Percentiles rank a stretch among this genome's conserved stretches.
Conservation (phyloP, 805 yeast species). For the Metschnikowia continentalis region DNA sequence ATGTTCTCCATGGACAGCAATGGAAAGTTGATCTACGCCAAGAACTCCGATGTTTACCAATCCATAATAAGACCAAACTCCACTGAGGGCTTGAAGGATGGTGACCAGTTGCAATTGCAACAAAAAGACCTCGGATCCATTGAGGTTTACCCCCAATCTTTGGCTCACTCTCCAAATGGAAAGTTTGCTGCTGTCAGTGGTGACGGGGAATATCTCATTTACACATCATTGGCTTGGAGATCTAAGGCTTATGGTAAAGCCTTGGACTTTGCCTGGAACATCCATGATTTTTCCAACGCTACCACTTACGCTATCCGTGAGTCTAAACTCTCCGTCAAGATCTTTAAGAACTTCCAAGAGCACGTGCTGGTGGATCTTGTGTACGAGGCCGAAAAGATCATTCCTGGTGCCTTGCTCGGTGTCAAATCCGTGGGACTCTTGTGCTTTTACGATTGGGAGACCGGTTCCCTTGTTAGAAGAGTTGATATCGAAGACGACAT, state of each 20-base stretch:
- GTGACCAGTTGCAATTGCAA: slow-evolving; percentile 70
- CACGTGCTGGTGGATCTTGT: slow-evolving; percentile 60
- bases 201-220: slow-evolving; percentile 94
- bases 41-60: slow-evolving; percentile 83
- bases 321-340: slow-evolving; percentile 56
- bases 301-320: slow-evolving; percentile 76
- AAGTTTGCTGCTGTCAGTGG: slow-evolving; percentile 96
- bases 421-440: slow-evolving; percentile 80
- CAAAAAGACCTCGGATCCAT: slow-evolving; percentile 92
- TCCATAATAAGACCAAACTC: slow-evolving; percentile 68
- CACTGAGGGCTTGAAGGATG: slow-evolving; percentile 67
- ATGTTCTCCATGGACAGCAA: slow-evolving; percentile 87
- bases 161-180: slow-evolving; percentile 94
- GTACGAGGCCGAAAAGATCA: slow-evolving; percentile 74
- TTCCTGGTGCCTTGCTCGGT: slow-evolving; percentile 86
- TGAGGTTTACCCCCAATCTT: slow-evolving; percentile 84
- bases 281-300: slow-evolving; percentile 64
- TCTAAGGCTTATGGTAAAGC: slow-evolving; percentile 90
- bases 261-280: slow-evolving; percentile 90
- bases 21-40: slow-evolving; percentile 89
- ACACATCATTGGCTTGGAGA: slow-evolving; percentile 97
- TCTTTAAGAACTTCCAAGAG: slow-evolving; percentile 83
- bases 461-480: slow-evolving; percentile 78
- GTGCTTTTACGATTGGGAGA: slow-evolving; percentile 91
- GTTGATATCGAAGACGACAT: slow-evolving; percentile 78